Evolutionary conservation across 176 grass and related monocot species (phyloP).

Genomic region (Dactylis glomerata): DNA sequence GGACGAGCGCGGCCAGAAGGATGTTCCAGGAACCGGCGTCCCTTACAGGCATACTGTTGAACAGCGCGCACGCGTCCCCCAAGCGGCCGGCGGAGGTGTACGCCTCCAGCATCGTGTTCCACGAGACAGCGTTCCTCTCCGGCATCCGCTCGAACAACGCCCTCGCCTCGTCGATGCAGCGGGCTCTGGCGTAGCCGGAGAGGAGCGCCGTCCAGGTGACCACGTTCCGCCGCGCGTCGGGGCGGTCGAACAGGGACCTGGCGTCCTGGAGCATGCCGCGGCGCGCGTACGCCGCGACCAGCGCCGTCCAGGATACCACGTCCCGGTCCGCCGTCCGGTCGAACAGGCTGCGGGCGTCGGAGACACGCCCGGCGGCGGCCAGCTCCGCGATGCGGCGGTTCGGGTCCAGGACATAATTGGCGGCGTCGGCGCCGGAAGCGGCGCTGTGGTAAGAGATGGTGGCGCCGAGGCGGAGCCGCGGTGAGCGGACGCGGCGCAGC

Average conservation of each 20-base stretch:
- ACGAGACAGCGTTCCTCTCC: slow-evolving; percentile 44
- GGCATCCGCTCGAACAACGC: slow-evolving; percentile 45
- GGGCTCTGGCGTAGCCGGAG: slow-evolving; percentile 28
- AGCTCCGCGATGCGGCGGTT: slow-evolving; percentile 31
- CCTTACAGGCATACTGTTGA: slow-evolving; percentile 42
- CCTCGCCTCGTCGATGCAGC: slow-evolving; percentile 26
- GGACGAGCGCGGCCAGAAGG: slow-evolving; percentile 29
- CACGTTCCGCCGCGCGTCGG: slow-evolving; percentile 43
- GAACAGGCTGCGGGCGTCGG: slow-evolving; percentile 47
- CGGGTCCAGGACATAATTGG: background rate
- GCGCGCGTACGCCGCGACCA: slow-evolving; percentile 43
- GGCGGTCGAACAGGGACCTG: slow-evolving; percentile 33
- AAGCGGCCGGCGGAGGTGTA: slow-evolving; percentile 14
- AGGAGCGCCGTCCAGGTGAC: slow-evolving; percentile 66
- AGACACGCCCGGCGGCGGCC: slow-evolving; percentile 7
- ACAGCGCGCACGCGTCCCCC: slow-evolving; percentile 22
- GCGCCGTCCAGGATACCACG: slow-evolving; percentile 52
- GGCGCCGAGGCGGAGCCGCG: background rate
- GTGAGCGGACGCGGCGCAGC: slow-evolving; percentile 27
- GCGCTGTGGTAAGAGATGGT: background rate
- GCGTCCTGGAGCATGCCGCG: slow-evolving; percentile 39
- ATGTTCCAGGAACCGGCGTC: slow-evolving; percentile 55
- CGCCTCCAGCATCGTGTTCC: slow-evolving; percentile 61
- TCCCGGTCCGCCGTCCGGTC: slow-evolving; percentile 37
- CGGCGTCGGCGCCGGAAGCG: background rate